Conservation (phyloP, 140 eudicot species). For the Senecio squalidus region DNA sequence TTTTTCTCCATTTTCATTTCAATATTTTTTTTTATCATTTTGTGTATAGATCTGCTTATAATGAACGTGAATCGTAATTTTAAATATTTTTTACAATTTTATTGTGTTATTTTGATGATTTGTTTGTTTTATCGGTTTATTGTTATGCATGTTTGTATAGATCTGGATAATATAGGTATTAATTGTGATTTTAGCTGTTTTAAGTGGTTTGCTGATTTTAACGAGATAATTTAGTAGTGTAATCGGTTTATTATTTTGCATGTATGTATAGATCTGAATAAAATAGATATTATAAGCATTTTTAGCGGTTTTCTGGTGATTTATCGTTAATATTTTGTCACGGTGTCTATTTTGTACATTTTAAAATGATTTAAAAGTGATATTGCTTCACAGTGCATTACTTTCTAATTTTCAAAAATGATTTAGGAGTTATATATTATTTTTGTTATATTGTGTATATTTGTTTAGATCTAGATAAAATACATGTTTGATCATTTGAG, state of each 20-base stretch:
- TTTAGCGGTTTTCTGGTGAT: neutral
- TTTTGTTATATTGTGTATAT: neutral
- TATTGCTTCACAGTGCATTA: too few relatives aligned
- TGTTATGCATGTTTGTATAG: too few relatives aligned
- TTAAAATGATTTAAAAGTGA: neutral
- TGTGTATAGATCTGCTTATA: too few relatives aligned
- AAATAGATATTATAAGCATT: neutral
- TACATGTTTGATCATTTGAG: too few relatives aligned
- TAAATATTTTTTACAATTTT: too few relatives aligned
- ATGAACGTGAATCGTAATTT: too few relatives aligned
- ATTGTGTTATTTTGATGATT: too few relatives aligned
- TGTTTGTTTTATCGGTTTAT: too few relatives aligned
- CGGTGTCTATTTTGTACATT: neutral
- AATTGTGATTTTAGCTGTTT: too few relatives aligned
- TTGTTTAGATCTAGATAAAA: neutral
- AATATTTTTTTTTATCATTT: neutral
- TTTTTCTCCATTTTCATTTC: neutral
- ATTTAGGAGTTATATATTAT: neutral
- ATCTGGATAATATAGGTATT: too few relatives aligned
- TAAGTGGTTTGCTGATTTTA: too few relatives aligned
- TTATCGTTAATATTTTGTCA: neutral
- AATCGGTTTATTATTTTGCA: neutral
- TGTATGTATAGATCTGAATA: constrained; percentile 3
- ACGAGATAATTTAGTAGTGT: too few relatives aligned
- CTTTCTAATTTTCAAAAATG: neutral